Conservation (phyloP, 2,329 filamentous ascomycete genomes). For the Diaporthe citriasiana region DNA sequence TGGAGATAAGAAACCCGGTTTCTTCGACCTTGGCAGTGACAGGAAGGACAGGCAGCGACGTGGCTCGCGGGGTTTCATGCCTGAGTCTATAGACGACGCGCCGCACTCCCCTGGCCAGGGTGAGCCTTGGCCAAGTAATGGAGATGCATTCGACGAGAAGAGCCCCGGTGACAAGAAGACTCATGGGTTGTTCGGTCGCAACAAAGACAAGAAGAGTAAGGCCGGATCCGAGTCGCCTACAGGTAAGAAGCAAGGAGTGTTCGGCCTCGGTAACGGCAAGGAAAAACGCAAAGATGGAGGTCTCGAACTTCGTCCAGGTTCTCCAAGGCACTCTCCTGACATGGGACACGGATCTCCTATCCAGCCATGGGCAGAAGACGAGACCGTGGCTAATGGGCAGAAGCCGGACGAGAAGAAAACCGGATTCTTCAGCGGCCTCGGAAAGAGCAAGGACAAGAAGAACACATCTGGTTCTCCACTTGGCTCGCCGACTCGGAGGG, state of each 20-base stretch:
- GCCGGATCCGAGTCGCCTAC: background rate
- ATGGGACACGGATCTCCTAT: background rate
- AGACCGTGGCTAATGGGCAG: background rate
- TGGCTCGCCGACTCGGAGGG: background rate
- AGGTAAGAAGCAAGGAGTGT: background rate
- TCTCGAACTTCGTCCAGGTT: background rate
- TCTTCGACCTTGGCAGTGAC: background rate
- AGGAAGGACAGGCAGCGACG: slow-evolving; percentile 7
- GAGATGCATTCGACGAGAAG: background rate
- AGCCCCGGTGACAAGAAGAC: background rate
- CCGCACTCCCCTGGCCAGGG: background rate
- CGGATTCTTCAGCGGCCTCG: background rate
- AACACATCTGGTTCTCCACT: background rate
- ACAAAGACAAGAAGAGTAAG: background rate
- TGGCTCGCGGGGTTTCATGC: background rate
- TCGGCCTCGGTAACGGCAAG: background rate
- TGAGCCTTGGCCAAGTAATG: background rate
- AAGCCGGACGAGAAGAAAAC: background rate
- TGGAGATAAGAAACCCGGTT: background rate
- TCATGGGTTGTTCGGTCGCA: background rate
- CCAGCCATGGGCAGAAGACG: background rate
- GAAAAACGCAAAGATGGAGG: background rate
- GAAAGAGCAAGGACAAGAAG: slow-evolving; percentile 19
- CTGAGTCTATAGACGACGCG: background rate
- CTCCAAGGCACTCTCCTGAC: background rate